Base-by-base conservation (phyloP, 495 filamentous ascomycete species). In the Talaromyces ruber region DNA sequence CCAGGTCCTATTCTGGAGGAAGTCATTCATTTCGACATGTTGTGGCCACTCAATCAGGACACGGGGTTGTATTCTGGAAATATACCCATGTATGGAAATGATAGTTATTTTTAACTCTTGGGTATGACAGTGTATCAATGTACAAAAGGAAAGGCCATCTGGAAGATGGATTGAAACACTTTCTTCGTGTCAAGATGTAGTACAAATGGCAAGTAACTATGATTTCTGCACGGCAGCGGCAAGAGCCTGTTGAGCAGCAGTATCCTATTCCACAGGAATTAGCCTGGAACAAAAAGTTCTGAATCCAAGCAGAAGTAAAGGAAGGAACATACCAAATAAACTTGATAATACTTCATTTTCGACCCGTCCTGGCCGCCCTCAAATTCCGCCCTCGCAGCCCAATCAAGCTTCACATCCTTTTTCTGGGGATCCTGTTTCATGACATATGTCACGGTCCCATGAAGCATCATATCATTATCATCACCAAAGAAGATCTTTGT, bases 331-430 rank as follows among this genome's bases (percentile, higher is more conserved):
- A 85, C 84, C 72, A 88, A 69, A 72, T 86, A 88, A 62, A 88
- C 85, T 71, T 86, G 84, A 76, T 88, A 88, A 65, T 83, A 84
- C 62, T 70, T 73, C 82, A 87, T 82, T 73, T 78, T 83, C 64
- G 81, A 72, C 37, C 58, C 72, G 6, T 74, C 78, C 3, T 70
- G 75, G 30, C 72, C 74, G 65, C 79, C 68, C 9, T 66, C 76
- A 71, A 88, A 76, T 16, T 79, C 74, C 54, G 80, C 83, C 59
- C 79, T 68, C 30, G 78, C 85, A 51, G 82, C 80, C 84, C 84
- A 88, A 3, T 72, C 72, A 30, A 79, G 67, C 64, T 77, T 71
- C 5, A 76, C 68, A 58, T 70, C 70, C 1, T 82, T 79, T 21
- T 72, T 74, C 52, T 66, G 67, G 2, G 75, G 66, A 60, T 81